Base-by-base conservation (phyloP, 2,329 filamentous ascomycete genomes). In the Xylariaceae sp. region DNA sequence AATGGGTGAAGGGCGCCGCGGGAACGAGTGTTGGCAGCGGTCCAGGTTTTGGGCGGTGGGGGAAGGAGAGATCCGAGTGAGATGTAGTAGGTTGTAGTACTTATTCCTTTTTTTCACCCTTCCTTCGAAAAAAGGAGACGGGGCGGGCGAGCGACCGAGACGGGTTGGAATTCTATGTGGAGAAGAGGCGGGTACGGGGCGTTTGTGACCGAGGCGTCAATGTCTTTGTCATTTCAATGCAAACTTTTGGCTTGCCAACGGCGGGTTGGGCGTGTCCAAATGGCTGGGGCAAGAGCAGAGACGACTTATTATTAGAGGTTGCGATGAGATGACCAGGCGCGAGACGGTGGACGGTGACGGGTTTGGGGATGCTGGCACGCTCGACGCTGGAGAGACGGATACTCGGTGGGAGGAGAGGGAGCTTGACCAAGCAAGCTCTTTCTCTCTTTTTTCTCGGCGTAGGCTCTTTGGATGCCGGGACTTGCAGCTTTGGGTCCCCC, bases 161-260 rank as follows among this genome's bases (percentile, higher is more conserved):
- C n/a, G 31, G 35, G 31, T 41, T 40, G 37, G 39, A 38, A 44
- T 41, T 42, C 35, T 37, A 47, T 39, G 44, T 43, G 42, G 41
- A 44, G 42, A 41, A 42, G 23, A 26, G 37, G 44, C 44, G 41
- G 39, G 40, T 41, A 45, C 35, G 25, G 31, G 40, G 37, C 28
- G 25, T 33, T 44, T 44, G 36, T 47, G 38, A 37, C 47, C 42
- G 42, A 45, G 35, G 43, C 31, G 40, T 44, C 42, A 47, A 43
- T 39, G 42, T 37, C 46, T 47, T 47, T 50, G 45, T 48, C 40
- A 46, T 42, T 37, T 43, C 45, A 43, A 41, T 40, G 42, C 35
- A 11, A 12, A 14, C 24, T 12, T 26, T 26, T 14, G 24, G n/a
- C n/a, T 27, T 18, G n/a, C 8, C 31, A 19, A 32, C n/a, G n/a